Base-by-base conservation (phyloP, 805 yeast species). In the Metschnikowia amazonensis region DNA sequence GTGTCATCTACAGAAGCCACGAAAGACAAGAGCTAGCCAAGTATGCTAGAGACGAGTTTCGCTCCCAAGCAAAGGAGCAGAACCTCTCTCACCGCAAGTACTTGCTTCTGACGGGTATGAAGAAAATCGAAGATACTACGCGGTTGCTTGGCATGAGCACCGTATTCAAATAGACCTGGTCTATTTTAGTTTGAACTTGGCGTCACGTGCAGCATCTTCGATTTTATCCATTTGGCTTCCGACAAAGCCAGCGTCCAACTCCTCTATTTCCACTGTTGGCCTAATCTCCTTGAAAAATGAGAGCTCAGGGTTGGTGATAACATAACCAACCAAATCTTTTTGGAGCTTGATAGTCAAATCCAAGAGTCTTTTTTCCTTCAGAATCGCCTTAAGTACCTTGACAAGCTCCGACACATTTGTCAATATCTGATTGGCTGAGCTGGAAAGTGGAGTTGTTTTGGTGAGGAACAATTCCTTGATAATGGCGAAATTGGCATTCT, bases 41-140 rank as follows among this genome's bases (percentile, higher is more conserved):
- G 13, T 67, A 53, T 46, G 63, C 64, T 4, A 56, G 65, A 38
- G 64, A 53, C 14, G 75, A 71, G 52, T 71, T 71, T 53, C 60
- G 57, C 28, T 31, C 61, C 40, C 62, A 63, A 45, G 44, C 50
- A 5, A 36, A 56, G 7, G 58, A 51, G 36, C 60, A 63, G 23
- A 70, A 69, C 37, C 55, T 71, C 25, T 53, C 56, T 16, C 70
- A 70, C 36, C 51, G 75, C 42, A 64, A 62, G 46, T 71, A 71
- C 49, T 56, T 71, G 48, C 60, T 70, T 44, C 64, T 57, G 36
- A 52, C 57, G 21, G 76, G 75, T 1, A 58, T 65, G 7, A 52
- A 54, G 14, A 51, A 55, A 24, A 56, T 62, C 24, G 55, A 59
- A 33, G 61, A 58, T 14, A 60, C 61, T 63, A 47, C 57, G 20